Conservation (phyloP, 179 eudicot genomes). For the Sideroxylon spinosum region DNA sequence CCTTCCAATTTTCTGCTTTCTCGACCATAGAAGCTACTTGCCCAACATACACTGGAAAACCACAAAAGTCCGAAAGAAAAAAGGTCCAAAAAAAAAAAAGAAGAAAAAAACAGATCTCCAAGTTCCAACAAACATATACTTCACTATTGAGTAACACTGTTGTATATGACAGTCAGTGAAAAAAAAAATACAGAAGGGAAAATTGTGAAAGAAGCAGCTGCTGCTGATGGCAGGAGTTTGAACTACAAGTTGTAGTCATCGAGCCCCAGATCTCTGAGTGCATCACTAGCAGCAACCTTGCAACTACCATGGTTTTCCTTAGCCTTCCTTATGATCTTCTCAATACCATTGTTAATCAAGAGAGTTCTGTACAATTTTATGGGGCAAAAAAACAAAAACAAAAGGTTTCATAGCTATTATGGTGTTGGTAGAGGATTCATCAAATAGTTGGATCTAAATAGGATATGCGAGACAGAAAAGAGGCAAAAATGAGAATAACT, state of each 20-base stretch:
- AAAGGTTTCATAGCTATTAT: neutral
- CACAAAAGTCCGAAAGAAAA: too few species aligned
- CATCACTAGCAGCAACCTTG: slow-evolving; percentile 85
- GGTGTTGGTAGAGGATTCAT: neutral
- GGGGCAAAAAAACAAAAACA: slow-evolving; percentile 5
- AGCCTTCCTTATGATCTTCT: slow-evolving; percentile 73
- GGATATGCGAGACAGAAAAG: neutral
- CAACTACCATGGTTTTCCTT: slow-evolving; percentile 61
- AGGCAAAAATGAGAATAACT: neutral
- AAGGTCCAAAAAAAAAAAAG: too few species aligned
- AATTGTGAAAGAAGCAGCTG: too few species aligned
- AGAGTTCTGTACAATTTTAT: slow-evolving; percentile 43
- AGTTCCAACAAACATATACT: too few species aligned
- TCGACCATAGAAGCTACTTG: too few species aligned
- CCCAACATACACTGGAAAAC: too few species aligned
- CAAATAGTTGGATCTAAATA: neutral
- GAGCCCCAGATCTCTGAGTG: slow-evolving; percentile 87
- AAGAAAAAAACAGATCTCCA: too few species aligned
- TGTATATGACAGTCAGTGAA: too few species aligned
- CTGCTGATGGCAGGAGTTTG: too few species aligned
- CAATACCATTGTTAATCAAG: slow-evolving; percentile 70
- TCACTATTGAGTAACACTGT: too few species aligned
- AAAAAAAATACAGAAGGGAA: too few species aligned
- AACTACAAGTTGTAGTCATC: slow-evolving; percentile 67
- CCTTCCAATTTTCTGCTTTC: too few species aligned